Conservation (phyloP, 345 rosid species). For the Eucalyptus albens region DNA sequence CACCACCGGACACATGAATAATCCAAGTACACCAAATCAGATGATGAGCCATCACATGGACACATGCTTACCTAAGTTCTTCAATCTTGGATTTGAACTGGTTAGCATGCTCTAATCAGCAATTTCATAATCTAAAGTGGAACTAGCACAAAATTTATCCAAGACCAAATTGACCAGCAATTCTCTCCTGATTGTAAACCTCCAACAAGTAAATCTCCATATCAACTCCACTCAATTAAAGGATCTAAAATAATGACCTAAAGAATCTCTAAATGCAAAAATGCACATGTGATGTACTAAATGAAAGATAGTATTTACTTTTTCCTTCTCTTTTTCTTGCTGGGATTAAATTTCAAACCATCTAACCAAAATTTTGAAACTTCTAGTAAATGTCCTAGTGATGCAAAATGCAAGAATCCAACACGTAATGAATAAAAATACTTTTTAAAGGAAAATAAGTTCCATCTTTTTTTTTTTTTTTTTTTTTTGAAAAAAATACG, state of each 20-base stretch:
- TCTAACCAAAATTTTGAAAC: background rate
- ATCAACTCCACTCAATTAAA: background rate
- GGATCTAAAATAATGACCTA: background rate
- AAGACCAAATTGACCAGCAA: background rate
- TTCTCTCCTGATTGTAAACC: background rate
- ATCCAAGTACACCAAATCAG: background rate
- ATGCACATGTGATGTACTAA: background rate
- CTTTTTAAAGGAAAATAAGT: background rate
- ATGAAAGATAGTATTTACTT: background rate
- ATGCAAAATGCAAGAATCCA: background rate
- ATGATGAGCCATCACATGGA: background rate
- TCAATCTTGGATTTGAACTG: background rate
- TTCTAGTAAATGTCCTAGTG: background rate
- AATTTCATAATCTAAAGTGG: background rate
- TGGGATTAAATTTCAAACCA: background rate
- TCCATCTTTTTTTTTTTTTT: background rate
- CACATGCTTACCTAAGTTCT: background rate
- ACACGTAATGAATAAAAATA: background rate
- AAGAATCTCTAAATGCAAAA: background rate
- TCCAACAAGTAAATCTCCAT: background rate
- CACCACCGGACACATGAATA: background rate
- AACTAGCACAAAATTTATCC: background rate
- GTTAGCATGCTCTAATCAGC: background rate
- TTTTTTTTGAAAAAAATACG: background rate
- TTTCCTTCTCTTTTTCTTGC: background rate